Evolutionary conservation across 2,329 filamentous ascomycete genomes (phyloP).

Genomic region (Ophiobolus disseminans): DNA sequence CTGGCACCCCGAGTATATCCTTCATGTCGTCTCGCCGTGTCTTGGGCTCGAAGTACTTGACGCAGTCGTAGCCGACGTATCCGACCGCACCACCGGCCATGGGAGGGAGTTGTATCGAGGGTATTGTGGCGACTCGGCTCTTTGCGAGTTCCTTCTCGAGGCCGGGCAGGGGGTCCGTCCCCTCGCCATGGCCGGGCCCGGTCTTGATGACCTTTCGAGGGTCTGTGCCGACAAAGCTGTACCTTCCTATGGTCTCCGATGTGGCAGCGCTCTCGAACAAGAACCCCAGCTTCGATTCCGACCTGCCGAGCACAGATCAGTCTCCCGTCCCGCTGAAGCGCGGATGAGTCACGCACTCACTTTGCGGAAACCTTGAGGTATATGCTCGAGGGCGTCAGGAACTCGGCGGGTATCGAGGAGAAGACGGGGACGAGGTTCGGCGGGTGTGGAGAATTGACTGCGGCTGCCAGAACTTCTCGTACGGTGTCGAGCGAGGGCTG

Average conservation of each 20-base stretch:
- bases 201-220: constrained; percentile 82
- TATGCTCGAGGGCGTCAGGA: constrained; percentile 91
- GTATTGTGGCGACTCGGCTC: constrained; percentile 81
- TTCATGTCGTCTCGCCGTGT: constrained; percentile 86
- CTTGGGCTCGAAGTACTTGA: constrained; percentile 97
- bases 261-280: constrained; percentile 93
- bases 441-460: constrained; percentile 60
- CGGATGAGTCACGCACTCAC: constrained; percentile 57
- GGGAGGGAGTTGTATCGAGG: constrained; percentile 81
- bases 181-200: constrained; percentile 84
- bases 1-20: constrained; percentile 86
- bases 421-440: constrained; percentile 84
- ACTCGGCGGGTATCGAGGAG: constrained; percentile 86
- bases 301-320: constrained; percentile 43
- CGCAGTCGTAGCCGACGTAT: constrained; percentile 97
- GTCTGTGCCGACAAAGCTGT: constrained; percentile 90
- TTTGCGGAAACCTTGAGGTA: constrained; percentile 88
- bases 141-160: constrained; percentile 82
- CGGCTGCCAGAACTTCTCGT: constrained; percentile 61
- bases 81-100: constrained; percentile 92
- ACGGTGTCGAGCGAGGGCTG: constrained; percentile 69
- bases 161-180: constrained; percentile 80
- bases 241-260: constrained; percentile 90
- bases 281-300: constrained; percentile 81
- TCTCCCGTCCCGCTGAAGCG: not conserved